Conservation (phyloP, 1,284 basidiomycete genomes). For the Sphaerobolus stellatus region DNA sequence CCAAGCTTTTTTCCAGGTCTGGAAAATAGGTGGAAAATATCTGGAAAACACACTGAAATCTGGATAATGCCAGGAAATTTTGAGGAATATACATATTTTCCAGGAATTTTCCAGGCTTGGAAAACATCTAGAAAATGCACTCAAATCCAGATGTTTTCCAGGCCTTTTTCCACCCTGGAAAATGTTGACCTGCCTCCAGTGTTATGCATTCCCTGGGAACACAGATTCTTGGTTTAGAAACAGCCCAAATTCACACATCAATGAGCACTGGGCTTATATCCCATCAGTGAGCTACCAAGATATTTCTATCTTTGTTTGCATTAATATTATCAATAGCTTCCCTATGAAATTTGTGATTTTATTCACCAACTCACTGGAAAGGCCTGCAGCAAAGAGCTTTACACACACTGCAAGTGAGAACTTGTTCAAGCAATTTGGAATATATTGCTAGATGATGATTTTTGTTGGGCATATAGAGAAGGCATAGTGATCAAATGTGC, state of each 20-base stretch:
- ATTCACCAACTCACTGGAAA: not conserved
- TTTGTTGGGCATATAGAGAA: conserved; percentile 17
- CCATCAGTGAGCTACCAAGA: conserved; percentile 16
- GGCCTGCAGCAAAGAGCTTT: not conserved
- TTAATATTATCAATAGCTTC: conserved; percentile 15
- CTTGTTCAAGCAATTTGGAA: conserved; percentile 26
- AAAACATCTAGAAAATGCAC: no score
- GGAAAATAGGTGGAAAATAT: no score
- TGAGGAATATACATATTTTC: no score
- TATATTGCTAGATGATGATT: conserved; percentile 23
- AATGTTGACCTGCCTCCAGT: no score
- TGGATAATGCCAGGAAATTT: no score
- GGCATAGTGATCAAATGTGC: not conserved
- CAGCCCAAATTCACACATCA: conserved; percentile 7
- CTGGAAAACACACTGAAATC: no score
- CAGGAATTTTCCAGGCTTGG: no score
- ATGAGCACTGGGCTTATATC: conserved; percentile 19
- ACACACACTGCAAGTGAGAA: conserved; percentile 25
- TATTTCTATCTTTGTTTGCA: conserved; percentile 7
- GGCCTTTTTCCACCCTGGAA: no score
- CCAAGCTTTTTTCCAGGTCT: no score
- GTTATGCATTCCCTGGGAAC: conserved; percentile 20
- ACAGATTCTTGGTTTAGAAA: conserved; percentile 18
- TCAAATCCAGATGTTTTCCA: no score
- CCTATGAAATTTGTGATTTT: conserved; percentile 16